Base-by-base conservation (phyloP, 139 green algal species). In the Parachlorella kessleri region DNA sequence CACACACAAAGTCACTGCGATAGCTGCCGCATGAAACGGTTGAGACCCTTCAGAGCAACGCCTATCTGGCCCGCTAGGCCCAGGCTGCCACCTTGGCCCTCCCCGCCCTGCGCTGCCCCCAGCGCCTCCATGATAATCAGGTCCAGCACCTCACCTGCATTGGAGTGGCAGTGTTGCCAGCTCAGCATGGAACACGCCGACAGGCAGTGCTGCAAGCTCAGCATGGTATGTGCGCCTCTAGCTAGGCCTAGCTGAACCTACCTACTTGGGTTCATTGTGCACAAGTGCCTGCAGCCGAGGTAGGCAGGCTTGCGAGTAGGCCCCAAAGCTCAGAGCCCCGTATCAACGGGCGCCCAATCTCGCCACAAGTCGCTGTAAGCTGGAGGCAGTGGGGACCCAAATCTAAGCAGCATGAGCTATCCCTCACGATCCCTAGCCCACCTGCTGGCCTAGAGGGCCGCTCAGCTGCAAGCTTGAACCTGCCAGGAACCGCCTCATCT, bases 391-490 rank as follows among this genome's bases (percentile, higher is more conserved):
- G n/a, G n/a, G n/a, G n/a, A n/a, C n/a, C n/a, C n/a, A n/a, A n/a
- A n/a, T n/a, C n/a, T n/a, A n/a, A n/a, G n/a, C n/a, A n/a, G n/a
- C n/a, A n/a, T n/a, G n/a, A n/a, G n/a, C n/a, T n/a, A n/a, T n/a
- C n/a, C n/a, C n/a, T n/a, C n/a, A n/a, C n/a, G n/a, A 26, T 18
- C n/a, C 7, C 8, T 8, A 4, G 18, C 48, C 14, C 48, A 59
- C 48, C 48, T 59, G 48, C 14, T 21, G 83, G 83, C 7, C 79
- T 42, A 10, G 72, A 76, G 4, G 75, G 55, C 26, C 76, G 70
- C 73, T 90, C 86, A 30, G 86, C 86, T 32, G 79, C 80, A 37
- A 90, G 85, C 38, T 78, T 63, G 77, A 85, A 90, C 23, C 86
- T 73, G 4, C 86, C 85, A 6, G 66, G 75, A 33, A 76, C 7